Evolutionary conservation across 129 eudicot species (phyloP), one percentile per base, ranked within the genome.

Genomic region (Flaveria robusta): DNA sequence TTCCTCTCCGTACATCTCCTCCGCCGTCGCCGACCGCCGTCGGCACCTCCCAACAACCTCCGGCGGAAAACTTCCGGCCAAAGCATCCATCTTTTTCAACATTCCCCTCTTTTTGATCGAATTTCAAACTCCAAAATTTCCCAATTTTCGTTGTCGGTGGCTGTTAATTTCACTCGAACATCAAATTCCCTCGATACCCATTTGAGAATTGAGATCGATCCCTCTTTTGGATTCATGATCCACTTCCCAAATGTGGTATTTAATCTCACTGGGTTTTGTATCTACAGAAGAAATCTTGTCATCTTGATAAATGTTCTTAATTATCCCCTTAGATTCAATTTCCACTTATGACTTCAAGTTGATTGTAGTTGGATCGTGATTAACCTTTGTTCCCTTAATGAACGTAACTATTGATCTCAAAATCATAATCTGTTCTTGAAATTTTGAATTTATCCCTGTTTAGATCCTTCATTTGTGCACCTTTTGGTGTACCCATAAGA

Each of bases 131-230:
- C 19, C 62, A 14, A 15, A 71, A 71, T 50, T 10, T 37, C n/a
- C 39, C 26, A 42, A 59, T 24, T 60, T 16, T 60, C 78, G 7
- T 74, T 60, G 45, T 74, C 78, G 70, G 78, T 74, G 69, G 70
- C 60, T 62, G 47, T 74, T 60, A 74, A 46, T 27, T 18, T 74
- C 60, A 24, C 45, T 27, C 22, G 2, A 62, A 45, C 46, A 39
- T 26, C n/a, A 20, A 49, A 29, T 59, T 60, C 41, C 43, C 11
- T 3, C 39, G 7, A 34, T 34, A 34, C 39, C 39, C 3, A 58
- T 55, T 78, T 7, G 62, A 58, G n/a, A 43, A 55, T 69, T 58
- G 16, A 42, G 70, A 70, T 69, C 51, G 19, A 58, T 16, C 11
- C 58, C 29, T 2, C 9, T 15, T 15, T 37, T 66, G 14, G 0